Percentiles rank a stretch among this genome's conserved stretches.
These are phyloP conservation scores for Kalanchoe fedtschenkoi DNA, from an alignment of 164 flowering plant species.

Conservation along the genomic window DNA sequence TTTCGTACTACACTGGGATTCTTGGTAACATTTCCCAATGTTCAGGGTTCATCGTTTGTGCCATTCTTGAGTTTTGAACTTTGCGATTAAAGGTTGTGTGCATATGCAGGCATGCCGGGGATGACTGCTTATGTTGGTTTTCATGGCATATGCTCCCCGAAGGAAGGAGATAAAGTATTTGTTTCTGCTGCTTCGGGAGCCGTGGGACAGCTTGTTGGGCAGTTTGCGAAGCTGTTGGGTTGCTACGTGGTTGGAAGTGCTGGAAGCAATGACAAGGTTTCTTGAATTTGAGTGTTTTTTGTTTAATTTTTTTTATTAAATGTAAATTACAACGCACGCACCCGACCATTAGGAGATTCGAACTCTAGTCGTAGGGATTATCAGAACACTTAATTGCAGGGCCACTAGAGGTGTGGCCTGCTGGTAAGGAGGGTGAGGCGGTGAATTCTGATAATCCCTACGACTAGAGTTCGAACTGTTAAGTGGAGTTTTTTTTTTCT, in stretches of 20 bases:
- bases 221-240: slow-evolving; percentile 21
- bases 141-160: slow-evolving; percentile 22
- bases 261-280: slow-evolving; percentile 27
- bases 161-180: slow-evolving; percentile 28
- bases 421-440: no score
- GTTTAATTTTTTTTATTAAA: no score
- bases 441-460: no score
- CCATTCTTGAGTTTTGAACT: background rate
- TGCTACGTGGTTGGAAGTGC: slow-evolving; percentile 36
- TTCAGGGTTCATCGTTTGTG: slow-evolving; percentile 25
- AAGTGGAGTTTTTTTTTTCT: no score
- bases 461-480: no score
- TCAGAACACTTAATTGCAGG: no score
- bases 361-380: no score
- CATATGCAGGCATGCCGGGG: slow-evolving; percentile 25
- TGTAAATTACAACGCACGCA: no score
- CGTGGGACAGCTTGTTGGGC: slow-evolving; percentile 30
- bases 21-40: slow-evolving; percentile 21
- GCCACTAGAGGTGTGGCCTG: no score
- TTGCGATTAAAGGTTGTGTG: background rate
- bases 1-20: slow-evolving; percentile 5
- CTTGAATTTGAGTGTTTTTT: background rate
- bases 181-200: slow-evolving; percentile 27
- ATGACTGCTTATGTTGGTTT: slow-evolving; percentile 32
- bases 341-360: no score